Evolutionary conservation across 2,329 filamentous ascomycete genomes (phyloP).

Genomic region (Ceratocystis diversiconidia): DNA sequence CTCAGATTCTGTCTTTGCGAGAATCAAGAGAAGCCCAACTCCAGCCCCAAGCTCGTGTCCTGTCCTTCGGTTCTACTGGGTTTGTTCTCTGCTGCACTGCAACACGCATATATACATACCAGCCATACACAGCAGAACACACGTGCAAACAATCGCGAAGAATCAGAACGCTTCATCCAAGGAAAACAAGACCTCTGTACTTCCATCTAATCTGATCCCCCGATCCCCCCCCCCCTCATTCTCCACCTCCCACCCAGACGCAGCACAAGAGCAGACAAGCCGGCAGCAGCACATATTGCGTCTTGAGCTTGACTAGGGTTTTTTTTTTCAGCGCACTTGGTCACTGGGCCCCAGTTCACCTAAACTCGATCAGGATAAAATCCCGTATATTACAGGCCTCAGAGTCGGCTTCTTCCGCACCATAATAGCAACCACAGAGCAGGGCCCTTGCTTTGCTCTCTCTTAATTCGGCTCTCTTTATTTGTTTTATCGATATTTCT

Average conservation of each 20-base stretch:
- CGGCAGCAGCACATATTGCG: neutral
- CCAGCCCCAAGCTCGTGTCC: neutral
- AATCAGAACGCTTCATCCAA: no score
- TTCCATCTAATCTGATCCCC: no score
- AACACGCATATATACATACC: no score
- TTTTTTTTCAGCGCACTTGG: constrained; percentile 11
- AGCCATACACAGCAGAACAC: no score
- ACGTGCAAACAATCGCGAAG: no score
- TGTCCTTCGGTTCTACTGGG: no score
- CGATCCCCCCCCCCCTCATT: no score
- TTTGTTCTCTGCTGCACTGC: no score
- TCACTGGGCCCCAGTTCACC: constrained; percentile 12
- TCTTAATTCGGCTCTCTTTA: neutral
- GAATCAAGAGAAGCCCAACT: neutral
- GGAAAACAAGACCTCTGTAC: no score
- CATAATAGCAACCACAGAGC: neutral
- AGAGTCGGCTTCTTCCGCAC: constrained; percentile 1
- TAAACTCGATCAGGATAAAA: constrained; percentile 2
- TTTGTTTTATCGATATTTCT: neutral
- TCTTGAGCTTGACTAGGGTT: constrained; percentile 14
- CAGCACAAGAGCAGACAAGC: no score
- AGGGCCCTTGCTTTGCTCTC: neutral
- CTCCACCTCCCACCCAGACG: no score
- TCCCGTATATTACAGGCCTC: constrained; percentile 6
- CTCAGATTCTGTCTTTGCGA: no score